Evolutionary conservation across 306 rosid genomes (phyloP).

Genomic region (Sophora flavescens): DNA sequence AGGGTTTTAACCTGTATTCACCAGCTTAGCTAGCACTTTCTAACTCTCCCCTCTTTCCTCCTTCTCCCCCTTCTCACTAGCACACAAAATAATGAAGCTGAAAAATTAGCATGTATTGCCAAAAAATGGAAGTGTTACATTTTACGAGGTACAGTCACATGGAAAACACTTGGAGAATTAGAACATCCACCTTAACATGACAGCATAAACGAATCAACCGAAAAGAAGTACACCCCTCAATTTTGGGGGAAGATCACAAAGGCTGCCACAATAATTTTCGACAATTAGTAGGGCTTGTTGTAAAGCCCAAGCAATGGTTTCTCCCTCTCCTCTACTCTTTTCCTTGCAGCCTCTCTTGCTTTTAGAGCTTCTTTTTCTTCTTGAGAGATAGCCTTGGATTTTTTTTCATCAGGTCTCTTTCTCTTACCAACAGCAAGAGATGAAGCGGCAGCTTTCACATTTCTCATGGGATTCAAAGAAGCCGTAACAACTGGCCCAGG

Average conservation of each 20-base stretch:
- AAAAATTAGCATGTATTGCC: conserved; percentile 27
- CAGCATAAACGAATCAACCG: background rate
- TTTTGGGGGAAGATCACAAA: conserved; percentile 25
- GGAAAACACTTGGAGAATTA: conserved; percentile 35
- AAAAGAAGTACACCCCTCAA: conserved; percentile 46
- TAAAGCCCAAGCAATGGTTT: conserved; percentile 92
- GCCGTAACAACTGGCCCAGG: conserved; percentile 75
- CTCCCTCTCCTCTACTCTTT: conserved; percentile 91
- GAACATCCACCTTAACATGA: conserved; percentile 28
- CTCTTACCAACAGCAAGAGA: conserved; percentile 88
- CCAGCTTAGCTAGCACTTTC: background rate
- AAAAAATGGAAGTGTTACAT: conserved; percentile 31
- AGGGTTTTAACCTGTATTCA: conserved; percentile 3
- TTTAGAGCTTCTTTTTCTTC: conserved; percentile 94
- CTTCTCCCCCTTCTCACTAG: background rate
- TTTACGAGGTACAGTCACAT: conserved; percentile 47
- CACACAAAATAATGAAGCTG: background rate
- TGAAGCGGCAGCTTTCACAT: conserved; percentile 76
- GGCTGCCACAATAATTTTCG: conserved; percentile 33
- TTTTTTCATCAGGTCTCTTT: conserved; percentile 72
- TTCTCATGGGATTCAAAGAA: conserved; percentile 71
- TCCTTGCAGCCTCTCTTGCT: conserved; percentile 98
- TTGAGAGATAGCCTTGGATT: conserved; percentile 61
- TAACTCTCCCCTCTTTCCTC: background rate
- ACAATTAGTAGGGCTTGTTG: conserved; percentile 63